Base-by-base conservation (phyloP, 140 eudicot species). In the Cichorium intybus region DNA sequence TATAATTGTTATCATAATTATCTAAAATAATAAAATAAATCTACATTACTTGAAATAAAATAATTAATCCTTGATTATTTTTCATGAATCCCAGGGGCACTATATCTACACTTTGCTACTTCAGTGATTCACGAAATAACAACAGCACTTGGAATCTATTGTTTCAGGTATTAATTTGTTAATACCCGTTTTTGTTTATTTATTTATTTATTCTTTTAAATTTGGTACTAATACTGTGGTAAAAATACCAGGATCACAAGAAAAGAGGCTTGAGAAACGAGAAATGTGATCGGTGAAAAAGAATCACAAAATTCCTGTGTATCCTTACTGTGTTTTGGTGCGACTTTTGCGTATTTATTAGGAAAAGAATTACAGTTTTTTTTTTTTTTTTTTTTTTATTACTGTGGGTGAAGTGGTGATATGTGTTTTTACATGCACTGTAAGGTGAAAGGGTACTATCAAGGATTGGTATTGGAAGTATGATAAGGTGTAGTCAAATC, bases 81-180 rank as follows among this genome's bases (percentile, higher is more conserved):
- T 4, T 49, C 45, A 18, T 50, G 55, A 15, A 16, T 5, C 8
- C 31, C 76, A 93, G 99, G 59, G 37, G 71, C 83, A 24, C 84
- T 93, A 10, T 93, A 93, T 85, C 80, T 93, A 70, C 97, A 93
- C 69, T 88, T 93, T 71, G 95, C 95, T 10, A 88, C 95, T 31
- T 84, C 97, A 39, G 94, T 88, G 49, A 75, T 89, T 62, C 94
- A 93, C 22, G 99, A 93, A 60, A 93, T 93, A 28, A 93, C 99
- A 43, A 75, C 95, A 15, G 99, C 97, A 27, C 85, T 93, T 15
- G 99, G 99, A 58, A 93, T 93, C 66, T 85, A 69, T 76, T 93
- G 99, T 72, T 93, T 93, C 88, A 85, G 99, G 99, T 43, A 35
- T 4, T 2, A 1, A 10, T 10, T 10, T 8, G 1, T 35, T 35